Evolutionary conservation across 1,139 yeast species (phyloP).

Genomic region (Saccharomyces pastorianus): DNA sequence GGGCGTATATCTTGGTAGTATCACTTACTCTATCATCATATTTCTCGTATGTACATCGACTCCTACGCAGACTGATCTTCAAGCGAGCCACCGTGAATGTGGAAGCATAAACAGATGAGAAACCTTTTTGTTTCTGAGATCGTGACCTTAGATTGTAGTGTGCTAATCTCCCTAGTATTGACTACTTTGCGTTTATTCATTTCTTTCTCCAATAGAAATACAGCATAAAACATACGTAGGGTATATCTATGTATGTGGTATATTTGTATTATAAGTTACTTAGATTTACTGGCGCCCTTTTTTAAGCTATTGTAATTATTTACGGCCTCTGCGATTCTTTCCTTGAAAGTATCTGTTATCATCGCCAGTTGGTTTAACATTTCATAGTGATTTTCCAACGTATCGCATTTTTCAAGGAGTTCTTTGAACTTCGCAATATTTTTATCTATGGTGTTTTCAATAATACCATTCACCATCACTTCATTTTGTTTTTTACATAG

Average conservation of each 20-base stretch:
- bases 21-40: neutral
- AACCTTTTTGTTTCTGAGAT: neutral
- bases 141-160: neutral
- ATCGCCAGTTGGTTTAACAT: slow-evolving; percentile 54
- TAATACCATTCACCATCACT: slow-evolving; percentile 31
- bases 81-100: neutral
- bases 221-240: neutral
- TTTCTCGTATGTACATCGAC: neutral
- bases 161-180: neutral
- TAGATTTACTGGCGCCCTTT: neutral
- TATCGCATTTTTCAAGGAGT: slow-evolving; percentile 44
- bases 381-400: slow-evolving; percentile 53
- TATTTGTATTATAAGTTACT: slow-evolving; percentile 1
- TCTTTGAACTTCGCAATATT: slow-evolving; percentile 40
- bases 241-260: neutral
- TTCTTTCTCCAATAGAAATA: neutral
- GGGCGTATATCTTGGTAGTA: slow-evolving; percentile 24
- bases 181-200: neutral
- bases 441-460: slow-evolving; percentile 35
- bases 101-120: neutral
- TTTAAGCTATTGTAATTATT: slow-evolving; percentile 13
- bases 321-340: slow-evolving; percentile 19
- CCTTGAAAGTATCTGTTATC: slow-evolving; percentile 25
- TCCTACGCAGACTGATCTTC: neutral
- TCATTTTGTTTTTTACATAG: slow-evolving; percentile 31